Conservation (phyloP, 164 flowering plant species). For the Aristolochia fimbriata region DNA sequence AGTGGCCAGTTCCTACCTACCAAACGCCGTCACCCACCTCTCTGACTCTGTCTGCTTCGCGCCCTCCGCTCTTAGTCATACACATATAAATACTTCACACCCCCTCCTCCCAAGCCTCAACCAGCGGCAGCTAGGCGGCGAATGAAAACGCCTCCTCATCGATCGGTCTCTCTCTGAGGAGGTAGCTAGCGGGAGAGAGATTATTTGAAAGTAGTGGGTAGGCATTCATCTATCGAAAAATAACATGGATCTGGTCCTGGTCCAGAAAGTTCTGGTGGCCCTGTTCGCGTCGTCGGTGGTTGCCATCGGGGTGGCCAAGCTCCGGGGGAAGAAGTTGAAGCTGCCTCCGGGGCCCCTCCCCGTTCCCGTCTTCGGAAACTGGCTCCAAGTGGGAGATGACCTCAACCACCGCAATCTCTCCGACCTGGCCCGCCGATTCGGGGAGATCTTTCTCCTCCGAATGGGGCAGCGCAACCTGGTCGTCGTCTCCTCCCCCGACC, state of each 20-base stretch:
- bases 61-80: no score
- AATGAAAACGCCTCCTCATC: no score
- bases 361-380: constrained; percentile 74
- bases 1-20: no score
- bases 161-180: no score
- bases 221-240: no score
- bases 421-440: constrained; percentile 53
- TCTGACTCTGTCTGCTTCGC: no score
- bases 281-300: constrained; percentile 41
- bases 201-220: no score
- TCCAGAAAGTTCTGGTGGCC: constrained; percentile 44
- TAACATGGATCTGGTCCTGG: constrained; percentile 63
- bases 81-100: no score
- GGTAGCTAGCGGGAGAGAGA: no score
- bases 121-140: no score
- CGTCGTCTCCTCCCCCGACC: constrained; percentile 66
- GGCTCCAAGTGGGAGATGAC: constrained; percentile 90
- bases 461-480: constrained; percentile 89
- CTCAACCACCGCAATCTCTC: constrained; percentile 73
- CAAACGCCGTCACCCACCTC: no score
- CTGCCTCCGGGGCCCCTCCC: constrained; percentile 82
- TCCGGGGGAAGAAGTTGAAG: constrained; percentile 49
- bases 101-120: not conserved
- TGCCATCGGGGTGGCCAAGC: constrained; percentile 42
- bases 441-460: constrained; percentile 56